Evolutionary conservation across 306 rosid species (phyloP), one percentile per base, ranked within the genome.

Genomic region (Acacia melanoxylon): DNA sequence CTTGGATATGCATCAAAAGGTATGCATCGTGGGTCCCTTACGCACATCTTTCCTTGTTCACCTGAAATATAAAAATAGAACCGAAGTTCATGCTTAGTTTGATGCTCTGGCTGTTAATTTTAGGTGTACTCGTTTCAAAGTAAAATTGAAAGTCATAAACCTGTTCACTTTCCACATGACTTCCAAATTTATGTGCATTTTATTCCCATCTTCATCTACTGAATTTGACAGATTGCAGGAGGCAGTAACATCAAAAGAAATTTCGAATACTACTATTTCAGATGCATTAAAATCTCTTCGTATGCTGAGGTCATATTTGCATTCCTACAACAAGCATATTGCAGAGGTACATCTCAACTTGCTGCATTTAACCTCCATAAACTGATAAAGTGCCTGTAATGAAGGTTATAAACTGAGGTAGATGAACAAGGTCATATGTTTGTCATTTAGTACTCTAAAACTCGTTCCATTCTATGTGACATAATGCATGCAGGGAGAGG

Each of bases 401-500:
- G 49, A 59, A 83, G 72, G 71, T 27, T 20, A 77, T 40, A 46
- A 48, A 58, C 63, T 37, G 59, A 31, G 63, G 52, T 76, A 10
- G 48, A 80, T n/a, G 19, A 68, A 41, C 35, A 74, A 58, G 76
- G 27, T 81, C 37, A 42, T 46, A 49, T 58, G 41, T 75, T 69
- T 83, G 48, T 41, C 72, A 77, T 77, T 67, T 19, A 62, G 49
- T 25, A 41, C 15, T 75, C 56, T 81, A 68, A 78, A 80, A 67
- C 82, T 20, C 75, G 51, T 76, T 79, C 71, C 29, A 65, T 68
- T 81, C 31, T 41, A 63, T 61, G 67, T 69, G 42, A 81, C 81
- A 66, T 72, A 72, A 45, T 80, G 79, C 78, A 75, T 79, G 89
- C 89, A 94, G 98, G 97, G 81, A 45, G 97, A 94, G 88, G 98